Evolutionary conservation across 2,329 filamentous ascomycete species (phyloP), one percentile per base, ranked within the genome.

Genomic region (Xylogone sp.): DNA sequence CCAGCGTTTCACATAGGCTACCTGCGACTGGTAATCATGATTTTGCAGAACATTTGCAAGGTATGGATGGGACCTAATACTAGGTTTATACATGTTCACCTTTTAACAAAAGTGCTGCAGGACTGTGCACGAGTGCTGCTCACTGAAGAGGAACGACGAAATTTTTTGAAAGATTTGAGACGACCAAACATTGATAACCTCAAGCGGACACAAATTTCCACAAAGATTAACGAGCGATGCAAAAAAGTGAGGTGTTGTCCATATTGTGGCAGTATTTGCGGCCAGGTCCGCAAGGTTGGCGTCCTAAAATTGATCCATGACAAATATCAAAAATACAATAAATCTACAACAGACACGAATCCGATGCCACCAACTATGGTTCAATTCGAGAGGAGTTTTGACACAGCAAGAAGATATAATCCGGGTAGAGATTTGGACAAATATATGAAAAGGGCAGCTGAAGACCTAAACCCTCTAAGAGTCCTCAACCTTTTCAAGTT

Each of bases 1-100:
- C 94, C 94, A 3, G 90, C 88, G 43, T 97, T 97, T 65, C 94
- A 99, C 67, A 91, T 97, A 58, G 94, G 94, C 34, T 99, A 97
- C 67, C 82, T 99, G 62, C 94, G 91, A 67, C 91, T 95, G 68
- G 90, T 94, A 57, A 93, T 96, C 65, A 86, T 85, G 43, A 92
- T 96, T 51, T 78, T 99, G 21, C 92, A 97, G 67, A 88, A 94
- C 64, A 95, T 99, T 58, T 99, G 94, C 84, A 99, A 96, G 68
- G 75, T 79, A 65, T 43, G 65, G 46, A 42, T 27, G 19, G 22
- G 39, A 42, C 49, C 48, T 61, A 51, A 62, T 51, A 48, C 7
- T 50, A 39, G 50, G 42, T 21, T n/a, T n/a, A n/a, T n/a, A n/a
- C n/a, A n/a, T n/a, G n/a, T n/a, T n/a, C n/a, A n/a, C n/a, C n/a